phyloP scores from a whole-genome alignment of 148 eudicot genomes.

The Cornus suecica region DNA sequence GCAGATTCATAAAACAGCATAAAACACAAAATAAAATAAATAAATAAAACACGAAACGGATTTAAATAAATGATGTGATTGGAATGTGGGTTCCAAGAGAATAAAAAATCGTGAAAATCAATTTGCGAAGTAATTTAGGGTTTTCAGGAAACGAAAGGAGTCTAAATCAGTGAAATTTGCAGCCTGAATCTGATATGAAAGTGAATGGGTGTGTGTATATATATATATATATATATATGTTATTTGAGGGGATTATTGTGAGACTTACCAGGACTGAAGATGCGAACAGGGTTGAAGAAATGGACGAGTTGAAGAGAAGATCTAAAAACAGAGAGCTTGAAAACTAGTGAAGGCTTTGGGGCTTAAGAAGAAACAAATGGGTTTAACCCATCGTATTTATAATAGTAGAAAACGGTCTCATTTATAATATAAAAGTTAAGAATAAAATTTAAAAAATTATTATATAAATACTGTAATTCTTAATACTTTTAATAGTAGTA shows the following conservation, averaged over 20 bases:
- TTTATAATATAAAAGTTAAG: too few relatives aligned
- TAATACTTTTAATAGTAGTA: too few relatives aligned
- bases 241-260: too few relatives aligned
- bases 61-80: neutral
- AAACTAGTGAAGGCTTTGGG: conserved; percentile 6
- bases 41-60: too few relatives aligned
- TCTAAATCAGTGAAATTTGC: neutral
- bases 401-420: too few relatives aligned
- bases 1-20: neutral
- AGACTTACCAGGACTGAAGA: neutral
- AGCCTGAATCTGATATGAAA: neutral
- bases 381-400: too few relatives aligned
- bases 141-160: neutral
- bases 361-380: conserved; percentile 5
- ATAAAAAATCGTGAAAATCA: neutral
- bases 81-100: neutral
- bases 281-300: neutral
- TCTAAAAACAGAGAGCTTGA: neutral
- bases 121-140: neutral
- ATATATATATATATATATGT: neutral
- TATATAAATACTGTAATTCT: too few relatives aligned
- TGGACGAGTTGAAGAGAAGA: neutral
- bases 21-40: too few relatives aligned
- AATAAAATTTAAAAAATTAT: too few relatives aligned
- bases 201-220: too few relatives aligned